phyloP scores from a whole-genome alignment of 1,284 basidiomycete genomes.

The Microstroma glucosiphilum region DNA sequence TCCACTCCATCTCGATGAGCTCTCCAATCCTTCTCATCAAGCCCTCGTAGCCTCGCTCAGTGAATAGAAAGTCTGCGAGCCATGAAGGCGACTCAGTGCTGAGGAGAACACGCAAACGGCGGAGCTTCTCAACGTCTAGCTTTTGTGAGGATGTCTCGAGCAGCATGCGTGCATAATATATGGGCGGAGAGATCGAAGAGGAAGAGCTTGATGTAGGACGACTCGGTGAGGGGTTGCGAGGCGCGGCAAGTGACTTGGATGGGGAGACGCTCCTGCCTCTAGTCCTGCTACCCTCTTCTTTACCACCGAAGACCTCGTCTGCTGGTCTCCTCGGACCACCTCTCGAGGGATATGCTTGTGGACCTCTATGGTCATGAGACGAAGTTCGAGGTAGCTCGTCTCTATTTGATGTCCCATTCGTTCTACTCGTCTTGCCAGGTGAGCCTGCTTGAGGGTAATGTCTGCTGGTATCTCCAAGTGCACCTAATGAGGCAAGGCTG shows the following conservation, averaged over 20 bases:
- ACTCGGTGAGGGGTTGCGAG: background rate
- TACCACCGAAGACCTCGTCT: conserved; percentile 13
- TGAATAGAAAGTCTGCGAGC: conserved; percentile 79
- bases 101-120: conserved; percentile 41
- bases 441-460: background rate
- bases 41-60: conserved; percentile 72
- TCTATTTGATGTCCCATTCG: conserved; percentile 22
- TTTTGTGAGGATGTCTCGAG: conserved; percentile 4
- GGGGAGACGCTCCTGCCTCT: background rate
- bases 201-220: background rate
- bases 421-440: conserved; percentile 21
- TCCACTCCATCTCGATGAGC: conserved; percentile 89
- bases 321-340: conserved; percentile 25
- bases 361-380: too few species aligned
- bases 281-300: background rate
- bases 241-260: background rate
- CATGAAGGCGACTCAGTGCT: conserved; percentile 58
- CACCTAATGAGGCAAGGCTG: conserved; percentile 53
- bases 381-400: conserved; percentile 4
- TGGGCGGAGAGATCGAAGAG: background rate
- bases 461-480: conserved; percentile 13
- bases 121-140: conserved; percentile 17
- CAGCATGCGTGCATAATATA: conserved; percentile 3
- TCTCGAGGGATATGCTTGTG: background rate
- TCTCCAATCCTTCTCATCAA: conserved; percentile 82